Percentiles rank a stretch among this genome's conserved stretches.
phyloP scores from a whole-genome alignment of 257 asterid species.

The Solanum lycopersicoides region DNA sequence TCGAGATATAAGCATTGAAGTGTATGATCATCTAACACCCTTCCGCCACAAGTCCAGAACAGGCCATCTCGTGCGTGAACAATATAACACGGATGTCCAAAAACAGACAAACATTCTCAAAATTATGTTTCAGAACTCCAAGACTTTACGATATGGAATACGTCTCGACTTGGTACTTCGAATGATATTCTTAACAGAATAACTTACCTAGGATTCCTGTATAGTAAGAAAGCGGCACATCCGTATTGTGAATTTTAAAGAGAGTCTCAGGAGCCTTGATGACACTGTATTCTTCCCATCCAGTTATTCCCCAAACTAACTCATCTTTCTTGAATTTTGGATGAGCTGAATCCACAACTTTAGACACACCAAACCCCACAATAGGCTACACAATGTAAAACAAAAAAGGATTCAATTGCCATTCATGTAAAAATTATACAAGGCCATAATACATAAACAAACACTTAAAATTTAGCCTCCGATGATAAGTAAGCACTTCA shows the following conservation, averaged over 20 bases:
- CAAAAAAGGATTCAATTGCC: background rate
- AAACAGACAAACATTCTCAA: background rate
- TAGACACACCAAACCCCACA: slow-evolving; percentile 8
- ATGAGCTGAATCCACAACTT: slow-evolving; percentile 1
- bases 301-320: slow-evolving; percentile 7
- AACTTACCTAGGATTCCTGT: slow-evolving; percentile 8
- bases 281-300: slow-evolving; percentile 14
- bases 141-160: background rate
- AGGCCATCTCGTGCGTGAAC: background rate
- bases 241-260: background rate
- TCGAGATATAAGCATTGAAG: background rate
- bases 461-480: background rate
- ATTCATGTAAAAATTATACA: background rate
- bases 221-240: slow-evolving; percentile 10
- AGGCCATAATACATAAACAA: background rate
- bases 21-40: too few relatives aligned
- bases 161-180: background rate
- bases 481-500: background rate
- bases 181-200: background rate
- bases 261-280: background rate
- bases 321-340: slow-evolving; percentile 14
- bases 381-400: background rate
- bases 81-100: background rate
- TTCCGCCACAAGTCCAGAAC: background rate
- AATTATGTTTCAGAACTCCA: background rate